Base-by-base conservation (phyloP, 768 basidiomycete species). In the Paxillus ammoniavirescens region DNA sequence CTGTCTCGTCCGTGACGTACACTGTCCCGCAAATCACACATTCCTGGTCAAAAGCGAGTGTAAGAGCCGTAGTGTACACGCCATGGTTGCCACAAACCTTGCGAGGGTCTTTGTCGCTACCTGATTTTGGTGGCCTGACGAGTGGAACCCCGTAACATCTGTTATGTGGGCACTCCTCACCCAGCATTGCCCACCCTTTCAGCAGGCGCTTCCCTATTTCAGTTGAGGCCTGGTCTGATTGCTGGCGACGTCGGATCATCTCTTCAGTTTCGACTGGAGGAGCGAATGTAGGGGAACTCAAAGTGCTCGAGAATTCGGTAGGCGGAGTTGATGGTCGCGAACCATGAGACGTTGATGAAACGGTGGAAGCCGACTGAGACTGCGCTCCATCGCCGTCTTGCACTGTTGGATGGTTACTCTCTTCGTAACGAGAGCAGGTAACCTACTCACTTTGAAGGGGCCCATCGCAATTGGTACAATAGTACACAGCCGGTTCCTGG, bases 131-230 rank as follows among this genome's bases (percentile, higher is more conserved):
- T 37, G 87, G 87, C 47, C 91, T 76, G 54, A 93, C 86, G 13
- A 94, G 81, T n/a, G 92, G 93, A 6, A 93, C 75, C 12, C 91
- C 91, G 68, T 83, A 86, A 64, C 93, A 94, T 21, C 71, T 66
- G 4, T 65, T 59, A 60, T 82, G 87, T 0, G 83, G 82, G 63
- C 93, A 94, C 71, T 92, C 90, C 36, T 93, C 90, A 21, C 79
- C 89, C n/a, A 94, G 76, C 88, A 94, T 90, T 0, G 92, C 83
- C 89, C 90, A 94, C 38, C 89, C 92, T 61, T 82, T 84, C 43
- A 94, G 71, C 54, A 94, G 74, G 23, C 83, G 80, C 57, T 81
- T 85, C 42, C 89, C 93, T 30, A 94, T 89, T 63, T 88, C 87
- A 47, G 83, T 71, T 3, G 91, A 90, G 14, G 93, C 92, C 38